Conservation (phyloP, 129 eudicot species). For the Flaveria trinervia region DNA sequence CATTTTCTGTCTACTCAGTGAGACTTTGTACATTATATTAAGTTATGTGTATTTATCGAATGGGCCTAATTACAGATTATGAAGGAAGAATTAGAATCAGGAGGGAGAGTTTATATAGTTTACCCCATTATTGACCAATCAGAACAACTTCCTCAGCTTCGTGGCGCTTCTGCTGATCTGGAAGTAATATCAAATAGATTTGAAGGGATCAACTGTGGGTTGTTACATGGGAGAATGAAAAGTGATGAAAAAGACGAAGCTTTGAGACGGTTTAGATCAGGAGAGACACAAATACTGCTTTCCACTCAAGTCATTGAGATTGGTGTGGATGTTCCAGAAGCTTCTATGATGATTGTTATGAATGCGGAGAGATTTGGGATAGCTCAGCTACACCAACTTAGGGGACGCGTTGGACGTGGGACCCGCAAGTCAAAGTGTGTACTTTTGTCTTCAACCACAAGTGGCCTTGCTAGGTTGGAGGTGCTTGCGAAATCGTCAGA, state of each 20-base stretch:
- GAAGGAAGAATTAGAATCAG: conserved; percentile 66
- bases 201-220: conserved; percentile 54
- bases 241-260: conserved; percentile 83
- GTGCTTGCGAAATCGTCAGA: conserved; percentile 74
- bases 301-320: conserved; percentile 90
- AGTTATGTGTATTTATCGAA: too few relatives aligned
- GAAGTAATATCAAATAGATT: conserved; percentile 64
- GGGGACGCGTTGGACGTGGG: conserved; percentile 98
- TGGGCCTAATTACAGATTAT: conserved; percentile 62
- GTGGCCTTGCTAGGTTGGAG: conserved; percentile 67
- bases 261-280: conserved; percentile 67
- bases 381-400: conserved; percentile 93
- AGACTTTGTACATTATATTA: too few relatives aligned
- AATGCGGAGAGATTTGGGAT: conserved; percentile 95
- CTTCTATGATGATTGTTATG: conserved; percentile 99
- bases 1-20: neutral
- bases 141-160: conserved; percentile 91
- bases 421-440: conserved; percentile 79
- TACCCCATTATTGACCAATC: conserved; percentile 86
- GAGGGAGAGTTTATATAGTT: conserved; percentile 83
- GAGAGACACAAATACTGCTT: conserved; percentile 81
- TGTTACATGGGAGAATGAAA: conserved; percentile 88
- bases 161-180: conserved; percentile 85
- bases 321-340: conserved; percentile 97
- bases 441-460: conserved; percentile 56